Base-by-base conservation (phyloP, 1,284 basidiomycete species). In the Cutaneotrichosporon sp. region DNA sequence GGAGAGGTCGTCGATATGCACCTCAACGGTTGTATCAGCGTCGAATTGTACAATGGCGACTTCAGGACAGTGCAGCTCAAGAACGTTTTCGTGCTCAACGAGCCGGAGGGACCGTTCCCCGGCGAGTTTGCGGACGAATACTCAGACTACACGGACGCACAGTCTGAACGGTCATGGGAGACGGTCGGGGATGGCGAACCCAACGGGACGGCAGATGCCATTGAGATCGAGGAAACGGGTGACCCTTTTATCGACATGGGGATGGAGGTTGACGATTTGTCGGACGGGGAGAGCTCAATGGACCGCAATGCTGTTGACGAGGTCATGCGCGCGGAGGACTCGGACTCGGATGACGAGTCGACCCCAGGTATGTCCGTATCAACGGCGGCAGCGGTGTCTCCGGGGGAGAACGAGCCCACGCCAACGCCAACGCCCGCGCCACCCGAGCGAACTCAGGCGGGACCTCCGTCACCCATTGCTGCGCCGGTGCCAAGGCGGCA, bases 1-100 rank as follows among this genome's bases (percentile, higher is more conserved):
- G 78, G 77, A 26, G 72, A 74, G 50, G 77, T 79, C 10, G 63
- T 61, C 24, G 66, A 72, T 29, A 62, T 78, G 9, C 55, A 70
- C 12, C 61, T 73, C 31, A 72, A 77, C 44, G 78, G 78, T 3
- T 61, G 38, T 1, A 65, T 75, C 35, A 60, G 57, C 4, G 65
- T 79, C 9, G 57, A 61, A 38, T 44, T 78, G 47, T 69, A 75
- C 32, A 53, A 49, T 38, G 62, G 75, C 55, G 43, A 55, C 17
- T 27, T 42, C 17, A 52, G 45, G 27, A 48, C 33, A 7, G 66
- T 68, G 10, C 41, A 52, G 16, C 49, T 66, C 16, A 62, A 61
- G 39, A 41, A 64, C 8, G 27, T 70, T 8, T 61, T 62, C 17
- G 47, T 64, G 5, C 55, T 66, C 8, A 64, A 51, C 24, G 63